Evolutionary conservation across 2,329 filamentous ascomycete genomes (phyloP).

Genomic region (Ophiognomonia clavigignenti-juglandacearum): DNA sequence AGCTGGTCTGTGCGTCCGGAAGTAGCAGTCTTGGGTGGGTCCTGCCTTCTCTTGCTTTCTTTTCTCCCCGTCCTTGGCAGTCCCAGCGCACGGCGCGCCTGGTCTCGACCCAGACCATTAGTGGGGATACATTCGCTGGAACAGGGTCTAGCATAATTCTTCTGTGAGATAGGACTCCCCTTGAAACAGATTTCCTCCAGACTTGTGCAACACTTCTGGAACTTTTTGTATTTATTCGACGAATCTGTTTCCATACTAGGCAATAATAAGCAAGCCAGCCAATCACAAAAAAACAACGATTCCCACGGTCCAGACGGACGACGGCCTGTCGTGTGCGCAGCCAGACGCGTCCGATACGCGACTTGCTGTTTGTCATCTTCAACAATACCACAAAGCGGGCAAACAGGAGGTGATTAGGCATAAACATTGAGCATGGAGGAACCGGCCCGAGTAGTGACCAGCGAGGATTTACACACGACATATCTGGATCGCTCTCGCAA

Average conservation of each 20-base stretch:
- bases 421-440: no score
- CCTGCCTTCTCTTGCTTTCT: neutral
- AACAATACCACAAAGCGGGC: neutral
- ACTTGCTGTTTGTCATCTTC: no score
- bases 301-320: neutral
- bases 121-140: no score
- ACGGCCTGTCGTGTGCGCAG: neutral
- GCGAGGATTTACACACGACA: slow-evolving; percentile 38
- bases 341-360: no score
- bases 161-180: no score
- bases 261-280: neutral
- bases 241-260: neutral
- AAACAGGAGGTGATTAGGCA: no score
- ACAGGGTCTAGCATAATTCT: no score
- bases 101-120: neutral
- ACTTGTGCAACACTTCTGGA: slow-evolving; percentile 5
- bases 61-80: neutral
- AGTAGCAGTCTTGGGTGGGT: no score
- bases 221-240: slow-evolving; percentile 5
- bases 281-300: neutral
- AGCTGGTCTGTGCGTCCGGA: neutral
- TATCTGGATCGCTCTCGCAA: slow-evolving; percentile 63
- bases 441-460: slow-evolving; percentile 23
- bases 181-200: slow-evolving; percentile 10
- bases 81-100: neutral